Base-by-base conservation (phyloP, 192 early-diverging fungal genomes). In the Entomortierella chlamydospora region DNA sequence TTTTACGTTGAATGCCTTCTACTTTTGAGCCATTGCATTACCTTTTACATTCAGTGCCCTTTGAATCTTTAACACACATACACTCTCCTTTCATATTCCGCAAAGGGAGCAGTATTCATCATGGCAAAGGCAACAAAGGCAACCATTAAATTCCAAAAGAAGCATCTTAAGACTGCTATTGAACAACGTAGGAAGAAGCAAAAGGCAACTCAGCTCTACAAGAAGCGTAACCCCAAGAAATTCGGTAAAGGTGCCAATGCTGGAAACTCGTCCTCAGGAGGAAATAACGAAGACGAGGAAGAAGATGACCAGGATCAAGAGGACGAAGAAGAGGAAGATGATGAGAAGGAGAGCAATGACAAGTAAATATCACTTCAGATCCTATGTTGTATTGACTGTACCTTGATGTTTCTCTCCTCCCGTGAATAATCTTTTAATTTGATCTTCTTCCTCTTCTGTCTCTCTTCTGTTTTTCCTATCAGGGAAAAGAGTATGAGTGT, bases 91-190 rank as follows among this genome's bases (percentile, higher is more conserved):
- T n/a, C n/a, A n/a, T n/a, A n/a, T n/a, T n/a, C n/a, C n/a, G n/a
- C n/a, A n/a, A n/a, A 42, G 15, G 26, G 34, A 15, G 15, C 26
- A 23, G 26, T 13, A 57, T 63, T 51, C 64, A 61, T 30, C 39
- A 90, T 90, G 87, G 85, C 83, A 59, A 88, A 89, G 69, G 81
- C 74, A 52, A 90, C 82, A 72, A 95, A 95, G 81, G 69, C 87
- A 17, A 94, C 91, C 10, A 91, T 88, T 68, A 93, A 92, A 86
- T 95, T 91, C 73, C 87, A 91, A 65, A 91, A 93, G 84, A 90
- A 90, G 68, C 85, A 93, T 55, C 83, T 94, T 55, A 92, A 93
- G 78, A 83, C 84, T 59, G 84, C 84, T 54, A 84, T 90, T 42
- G 87, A 89, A 82, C 84, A 85, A 33, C 86, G 89, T 37, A 61